These are phyloP conservation scores for Pelargonium cotyledonis DNA, from an alignment of 441 rosid species.

Conservation along the genomic window DNA sequence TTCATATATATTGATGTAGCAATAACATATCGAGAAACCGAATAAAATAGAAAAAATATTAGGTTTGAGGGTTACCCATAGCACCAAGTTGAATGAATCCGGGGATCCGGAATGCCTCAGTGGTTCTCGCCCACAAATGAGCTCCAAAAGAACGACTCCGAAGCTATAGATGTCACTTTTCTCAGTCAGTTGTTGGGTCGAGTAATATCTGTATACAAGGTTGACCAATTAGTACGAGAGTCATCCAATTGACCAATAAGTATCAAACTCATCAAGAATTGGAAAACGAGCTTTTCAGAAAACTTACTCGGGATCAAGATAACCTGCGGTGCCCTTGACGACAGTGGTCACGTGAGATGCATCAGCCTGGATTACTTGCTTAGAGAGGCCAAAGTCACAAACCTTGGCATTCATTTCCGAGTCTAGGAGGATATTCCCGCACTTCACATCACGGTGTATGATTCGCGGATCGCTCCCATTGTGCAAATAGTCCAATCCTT, in stretches of 20 bases:
- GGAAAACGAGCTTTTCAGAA: background rate
- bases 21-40: conserved; percentile 1
- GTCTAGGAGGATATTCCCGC: conserved; percentile 80
- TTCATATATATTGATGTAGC: background rate
- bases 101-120: conserved; percentile 71
- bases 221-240: background rate
- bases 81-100: conserved; percentile 86
- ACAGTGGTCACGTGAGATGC: conserved; percentile 86
- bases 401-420: conserved; percentile 82
- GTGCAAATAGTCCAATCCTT: conserved; percentile 90
- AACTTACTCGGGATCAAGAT: conserved; percentile 89
- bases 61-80: conserved; percentile 49
- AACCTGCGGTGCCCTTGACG: conserved; percentile 94
- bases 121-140: conserved; percentile 88
- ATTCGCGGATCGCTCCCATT: conserved; percentile 80
- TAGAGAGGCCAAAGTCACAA: conserved; percentile 87
- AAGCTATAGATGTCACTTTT: conserved; percentile 91
- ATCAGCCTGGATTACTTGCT: conserved; percentile 71
- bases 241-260: background rate
- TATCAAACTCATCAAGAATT: conserved; percentile 3
- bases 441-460: conserved; percentile 82
- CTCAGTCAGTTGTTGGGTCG: conserved; percentile 85
- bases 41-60: background rate
- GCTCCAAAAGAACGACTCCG: conserved; percentile 88
- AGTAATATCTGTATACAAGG: conserved; percentile 50